Evolutionary conservation across 305 asterid species (phyloP), one percentile per base, ranked within the genome.

Genomic region (Fraxinus angustifolia): DNA sequence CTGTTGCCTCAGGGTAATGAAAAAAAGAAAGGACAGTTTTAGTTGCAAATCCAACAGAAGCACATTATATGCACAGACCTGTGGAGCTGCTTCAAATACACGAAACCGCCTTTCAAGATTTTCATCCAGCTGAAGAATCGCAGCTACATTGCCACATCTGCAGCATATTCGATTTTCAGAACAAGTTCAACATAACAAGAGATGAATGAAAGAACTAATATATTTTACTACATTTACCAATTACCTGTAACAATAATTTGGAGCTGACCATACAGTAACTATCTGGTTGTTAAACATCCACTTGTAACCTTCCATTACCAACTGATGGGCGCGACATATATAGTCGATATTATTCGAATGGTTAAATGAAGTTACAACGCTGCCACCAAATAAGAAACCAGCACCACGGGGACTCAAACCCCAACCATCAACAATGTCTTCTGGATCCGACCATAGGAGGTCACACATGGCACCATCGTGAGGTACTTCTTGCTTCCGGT

Each of bases 401-500:
- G 99, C 99, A 82, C 99, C 99, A 60, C 99, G 98, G 33, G 99
- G 99, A 86, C 99, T 95, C 88, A 94, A 86, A 76, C 97, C 98
- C 99, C 99, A 95, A 58, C 99, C 98, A 75, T 94, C 98, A 86
- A 95, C 97, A 77, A 88, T 87, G 85, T 95, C 99, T 83, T 95
- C 98, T 26, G 99, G 99, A 85, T 95, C 99, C 16, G 99, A 94
- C 99, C 99, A 95, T 56, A 95, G 91, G 65, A 95, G 99, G 87
- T 95, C 99, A 77, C 99, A 95, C 99, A 95, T 95, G 84, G 93
- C 96, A 84, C 99, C 99, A 87, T 95, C 99, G 53, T 94, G 99
- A 35, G 99, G 98, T 82, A 95, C 99, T 86, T 95, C 99, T 90
- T 94, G 97, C 85, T 95, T 95, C 76, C 99, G 94, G 84, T 95